Evolutionary conservation across 306 rosid genomes (phyloP), one percentile per base, ranked within the genome.

Genomic region (Rosa lucieae): DNA sequence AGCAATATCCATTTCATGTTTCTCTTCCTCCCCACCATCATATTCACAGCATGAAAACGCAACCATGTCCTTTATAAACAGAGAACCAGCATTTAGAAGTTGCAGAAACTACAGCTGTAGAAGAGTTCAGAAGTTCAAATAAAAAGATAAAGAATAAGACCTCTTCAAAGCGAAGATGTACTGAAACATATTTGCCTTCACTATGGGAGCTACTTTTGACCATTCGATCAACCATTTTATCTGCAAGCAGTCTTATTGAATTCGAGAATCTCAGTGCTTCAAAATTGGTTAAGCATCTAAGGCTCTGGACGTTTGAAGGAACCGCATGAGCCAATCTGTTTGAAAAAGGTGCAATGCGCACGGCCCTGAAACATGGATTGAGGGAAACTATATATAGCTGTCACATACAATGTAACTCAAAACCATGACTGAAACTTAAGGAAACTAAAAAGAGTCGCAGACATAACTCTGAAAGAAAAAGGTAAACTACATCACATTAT

Each of bases 91-190:
- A 21, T 49, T 77, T 82, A 89, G 67, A 70, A 55, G 75, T 39
- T 76, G 40, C n/a, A 77, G 68, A 62, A 72, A 49, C 7, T 8
- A 78, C 23, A 78, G 68, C 83, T 73, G 10, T 73, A 53, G 79
- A 73, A 63, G 55, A 17, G 14, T 10, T 68, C 62, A 74, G 58
- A 62, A 72, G 49, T 58, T 58, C 63, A 47, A 10, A 26, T 20
- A 15, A 35, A 67, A 63, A 72, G 73, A 72, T 66, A 29, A 40
- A 73, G 18, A 56, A 42, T 26, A 39, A 84, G 52, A 94, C 97
- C 99, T 94, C 99, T 86, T 95, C 99, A 84, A 95, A 95, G 26
- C 99, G 94, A 79, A 95, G 98, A 87, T 95, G 99, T 77, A 95
- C 98, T 10, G 99, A 95, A 78, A 92, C 93, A 68, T 95, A 95